A percentile compares a stretch with the other conserved stretches of the same genome.
Evolutionary conservation across 2,329 filamentous ascomycete species (phyloP).

Genomic region (Alternaria tenuissima): DNA sequence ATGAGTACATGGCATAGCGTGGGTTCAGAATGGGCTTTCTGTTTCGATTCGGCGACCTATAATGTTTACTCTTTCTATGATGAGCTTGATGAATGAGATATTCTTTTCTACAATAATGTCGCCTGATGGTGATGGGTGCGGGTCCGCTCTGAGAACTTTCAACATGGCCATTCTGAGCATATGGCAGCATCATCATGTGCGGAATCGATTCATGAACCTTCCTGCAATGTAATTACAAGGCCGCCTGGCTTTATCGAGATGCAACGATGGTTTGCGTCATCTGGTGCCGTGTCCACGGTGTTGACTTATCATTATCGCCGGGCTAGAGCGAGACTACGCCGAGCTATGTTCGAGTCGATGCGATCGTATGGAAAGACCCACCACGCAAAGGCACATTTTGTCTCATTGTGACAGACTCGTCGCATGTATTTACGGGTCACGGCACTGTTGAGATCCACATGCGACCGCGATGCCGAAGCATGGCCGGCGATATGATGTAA

Average conservation of each 20-base stretch:
- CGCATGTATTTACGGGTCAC: conserved; percentile 4
- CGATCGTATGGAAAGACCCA: neutral
- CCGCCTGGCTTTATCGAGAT: neutral
- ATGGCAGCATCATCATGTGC: neutral
- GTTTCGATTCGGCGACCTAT: neutral
- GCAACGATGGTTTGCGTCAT: neutral
- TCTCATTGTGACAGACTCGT: conserved; percentile 1
- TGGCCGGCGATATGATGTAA: conserved; percentile 15
- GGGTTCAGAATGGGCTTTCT: conserved; percentile 1
- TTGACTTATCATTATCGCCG: neutral
- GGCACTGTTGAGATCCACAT: conserved; percentile 12
- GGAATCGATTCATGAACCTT: neutral
- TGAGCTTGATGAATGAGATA: neutral
- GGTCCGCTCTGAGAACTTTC: neutral
- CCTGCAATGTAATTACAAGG: neutral
- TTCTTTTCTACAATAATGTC: neutral
- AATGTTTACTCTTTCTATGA: conserved; percentile 10
- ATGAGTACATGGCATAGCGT: conserved; percentile 14
- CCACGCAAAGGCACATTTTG: neutral
- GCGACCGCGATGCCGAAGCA: conserved; percentile 12
- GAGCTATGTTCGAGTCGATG: neutral
- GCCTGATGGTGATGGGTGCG: neutral
- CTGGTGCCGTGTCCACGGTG: too few relatives aligned
- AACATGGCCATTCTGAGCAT: neutral
- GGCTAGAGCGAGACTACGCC: neutral